Base-by-base conservation (phyloP, 306 rosid genomes). In the Cucurbita ficifolia region DNA sequence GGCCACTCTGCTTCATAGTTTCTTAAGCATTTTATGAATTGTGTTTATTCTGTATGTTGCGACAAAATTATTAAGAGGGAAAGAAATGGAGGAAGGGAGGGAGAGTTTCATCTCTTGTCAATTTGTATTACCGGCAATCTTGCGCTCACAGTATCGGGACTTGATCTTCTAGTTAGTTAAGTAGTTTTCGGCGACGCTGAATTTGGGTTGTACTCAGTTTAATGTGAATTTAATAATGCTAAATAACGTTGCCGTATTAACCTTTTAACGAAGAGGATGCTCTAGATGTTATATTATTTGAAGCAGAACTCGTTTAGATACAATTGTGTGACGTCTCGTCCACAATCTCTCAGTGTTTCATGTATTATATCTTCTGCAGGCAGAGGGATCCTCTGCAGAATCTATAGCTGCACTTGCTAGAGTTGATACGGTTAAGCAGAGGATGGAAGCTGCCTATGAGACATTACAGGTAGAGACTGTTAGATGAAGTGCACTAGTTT, bases 301-400 rank as follows among this genome's bases (percentile, higher is more conserved):
- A 29, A 49, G 0, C 9, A 6, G 6, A 8, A 9, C 21, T 24
- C 13, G 14, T 29, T 68, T 69, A 69, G 58, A 49, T 22, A 48
- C 57, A 48, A 12, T 2, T 24, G 40, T 5, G 55, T 2, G n/a
- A 17, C 40, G 12, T 59, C 4, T 4, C 5, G 42, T 22, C 46
- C 55, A 9, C 8, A 22, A n/a, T 5, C 45, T 36, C 24, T 59
- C 36, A 58, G 45, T 69, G 40, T 69, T 49, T 45, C 57, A 24
- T 22, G 57, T 16, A 58, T 1, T 60, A 46, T 24, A 17, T 43
- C 35, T 39, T 53, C 40, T 79, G 36, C 79, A 95, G 99, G 99
- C 99, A 9, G 99, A 95, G 87, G 99, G 99, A 75, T 88, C 91
- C 19, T 91, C 99, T 3, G 92, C 99, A 52, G 99, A 95, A 81